Base-by-base conservation (phyloP, 371 early-diverging fungal genomes). In the Nematocida sp. region DNA sequence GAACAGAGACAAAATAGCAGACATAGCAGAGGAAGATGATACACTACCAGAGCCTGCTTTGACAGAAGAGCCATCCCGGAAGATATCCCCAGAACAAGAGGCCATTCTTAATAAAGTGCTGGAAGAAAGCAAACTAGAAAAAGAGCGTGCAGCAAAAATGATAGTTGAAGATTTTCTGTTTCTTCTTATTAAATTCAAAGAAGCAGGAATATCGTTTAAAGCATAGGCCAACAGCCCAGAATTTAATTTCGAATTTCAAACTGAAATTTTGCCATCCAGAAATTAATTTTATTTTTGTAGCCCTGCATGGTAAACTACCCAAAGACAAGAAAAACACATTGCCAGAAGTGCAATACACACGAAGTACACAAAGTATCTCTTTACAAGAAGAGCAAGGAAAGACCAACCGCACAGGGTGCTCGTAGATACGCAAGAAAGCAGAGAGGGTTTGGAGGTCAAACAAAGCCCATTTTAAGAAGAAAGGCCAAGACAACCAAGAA, bases 361-460 rank as follows among this genome's bases (percentile, higher is more conserved):
- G 94, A 93, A 83, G 92, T 92, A 71, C 95, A 95, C 93, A 96
- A 95, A 91, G 95, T 95, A 82, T 91, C 95, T 85, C 94, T 95
- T 89, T 95, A 95, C 94, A 97, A 96, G 93, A 93, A 94, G 84
- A 94, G 95, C 84, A 96, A 96, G 91, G 95, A 93, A 85, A 95
- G 95, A 84, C 91, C 94, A 84, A 92, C 92, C 85, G 95, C 94
- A 85, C 95, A 95, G 90, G 97, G 91, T 91, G 92, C 91, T 88
- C 90, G 92, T 66, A 89, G 90, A 86, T 91, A 91, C 87, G 88
- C 89, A 85, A 86, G 92, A 85, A 94, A 94, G 90, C 93, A 93
- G 88, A 90, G 90, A 81, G 94, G 93, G 88, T 93, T 84, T 74
- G 96, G 96, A 92, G 97, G 97, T 90, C 97, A 97, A 90, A 96